Evolutionary conservation across 2,329 filamentous ascomycete genomes (phyloP).

Genomic region (Ascochyta lentis): DNA sequence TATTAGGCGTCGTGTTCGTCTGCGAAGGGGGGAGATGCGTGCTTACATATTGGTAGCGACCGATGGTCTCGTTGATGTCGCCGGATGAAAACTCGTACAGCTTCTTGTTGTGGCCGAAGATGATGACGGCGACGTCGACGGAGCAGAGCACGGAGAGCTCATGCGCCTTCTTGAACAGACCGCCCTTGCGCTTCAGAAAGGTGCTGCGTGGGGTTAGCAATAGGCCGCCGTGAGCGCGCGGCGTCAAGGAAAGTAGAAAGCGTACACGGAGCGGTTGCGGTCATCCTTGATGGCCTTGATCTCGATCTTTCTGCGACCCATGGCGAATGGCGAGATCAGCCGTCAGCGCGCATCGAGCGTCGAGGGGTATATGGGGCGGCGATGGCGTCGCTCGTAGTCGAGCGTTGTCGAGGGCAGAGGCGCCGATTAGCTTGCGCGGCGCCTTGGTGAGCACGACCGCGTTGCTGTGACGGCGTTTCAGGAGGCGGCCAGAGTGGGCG

Average conservation of each 20-base stretch:
- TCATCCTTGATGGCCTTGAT: constrained; percentile 99
- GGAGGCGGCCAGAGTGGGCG: constrained; percentile 30
- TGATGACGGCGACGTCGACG: constrained; percentile 97
- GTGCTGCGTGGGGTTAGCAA: constrained; percentile 66
- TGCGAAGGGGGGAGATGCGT: constrained; percentile 3
- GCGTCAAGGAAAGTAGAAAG: constrained; percentile 24
- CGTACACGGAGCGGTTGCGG: constrained; percentile 95
- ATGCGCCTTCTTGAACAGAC: constrained; percentile 99
- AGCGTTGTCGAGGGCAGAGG: constrained; percentile 33
- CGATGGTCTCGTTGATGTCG: constrained; percentile 90
- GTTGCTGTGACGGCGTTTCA: constrained; percentile 35
- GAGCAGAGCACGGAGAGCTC: constrained; percentile 97
- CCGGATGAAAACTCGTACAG: constrained; percentile 96
- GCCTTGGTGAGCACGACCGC: constrained; percentile 23
- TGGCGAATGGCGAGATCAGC: constrained; percentile 51
- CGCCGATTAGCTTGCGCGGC: constrained; percentile 35
- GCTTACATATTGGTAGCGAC: constrained; percentile 88
- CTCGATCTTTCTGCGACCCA: constrained; percentile 99
- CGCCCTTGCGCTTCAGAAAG: constrained; percentile 97
- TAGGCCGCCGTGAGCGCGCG: constrained; percentile 23
- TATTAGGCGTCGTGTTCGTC: constrained; percentile 31
- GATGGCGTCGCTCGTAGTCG: constrained; percentile 27
- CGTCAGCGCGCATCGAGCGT: constrained; percentile 40
- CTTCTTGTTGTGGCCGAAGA: constrained; percentile 99
- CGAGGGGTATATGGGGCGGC: constrained; percentile 14